Evolutionary conservation across 1,284 basidiomycete genomes (phyloP).

Genomic region (Tausonia pullulans): DNA sequence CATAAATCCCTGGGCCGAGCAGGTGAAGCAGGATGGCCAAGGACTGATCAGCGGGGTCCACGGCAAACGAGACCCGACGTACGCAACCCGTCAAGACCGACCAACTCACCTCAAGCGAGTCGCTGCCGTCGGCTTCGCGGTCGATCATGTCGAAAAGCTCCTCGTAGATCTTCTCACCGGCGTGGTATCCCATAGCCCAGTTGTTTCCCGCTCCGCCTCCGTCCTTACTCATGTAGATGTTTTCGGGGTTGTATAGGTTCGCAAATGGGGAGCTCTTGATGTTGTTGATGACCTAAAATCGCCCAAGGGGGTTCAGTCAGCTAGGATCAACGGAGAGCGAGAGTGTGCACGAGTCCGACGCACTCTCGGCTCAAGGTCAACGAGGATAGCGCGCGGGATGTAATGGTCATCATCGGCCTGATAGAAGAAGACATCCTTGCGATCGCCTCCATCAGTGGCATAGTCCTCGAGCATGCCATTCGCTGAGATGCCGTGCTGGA

Average conservation of each 20-base stretch:
- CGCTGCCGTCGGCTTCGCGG: constrained; percentile 94
- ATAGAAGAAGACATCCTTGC: constrained; percentile 99
- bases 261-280: constrained; percentile 87
- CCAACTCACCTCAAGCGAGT: constrained; percentile 75
- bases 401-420: constrained; percentile 99
- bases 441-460: constrained; percentile 77
- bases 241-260: constrained; percentile 95
- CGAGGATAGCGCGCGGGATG: constrained; percentile 88
- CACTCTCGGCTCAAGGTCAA: constrained; percentile 96
- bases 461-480: constrained; percentile 89
- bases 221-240: constrained; percentile 88
- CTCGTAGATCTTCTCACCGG: constrained; percentile 86
- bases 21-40: not conserved
- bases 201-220: constrained; percentile 98
- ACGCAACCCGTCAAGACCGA: not conserved
- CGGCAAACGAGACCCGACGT: not conserved
- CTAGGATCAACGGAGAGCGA: not conserved
- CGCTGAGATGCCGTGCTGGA: constrained; percentile 73
- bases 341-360: constrained; percentile 25
- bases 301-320: not conserved
- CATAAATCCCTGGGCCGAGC: constrained; percentile 75
- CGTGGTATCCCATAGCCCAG: constrained; percentile 89
- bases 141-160: constrained; percentile 99
- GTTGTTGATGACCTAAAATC: constrained; percentile 77
- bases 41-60: not conserved